Evolutionary conservation across 1,284 basidiomycete genomes (phyloP).

Genomic region (Heterobasidion occidentale): DNA sequence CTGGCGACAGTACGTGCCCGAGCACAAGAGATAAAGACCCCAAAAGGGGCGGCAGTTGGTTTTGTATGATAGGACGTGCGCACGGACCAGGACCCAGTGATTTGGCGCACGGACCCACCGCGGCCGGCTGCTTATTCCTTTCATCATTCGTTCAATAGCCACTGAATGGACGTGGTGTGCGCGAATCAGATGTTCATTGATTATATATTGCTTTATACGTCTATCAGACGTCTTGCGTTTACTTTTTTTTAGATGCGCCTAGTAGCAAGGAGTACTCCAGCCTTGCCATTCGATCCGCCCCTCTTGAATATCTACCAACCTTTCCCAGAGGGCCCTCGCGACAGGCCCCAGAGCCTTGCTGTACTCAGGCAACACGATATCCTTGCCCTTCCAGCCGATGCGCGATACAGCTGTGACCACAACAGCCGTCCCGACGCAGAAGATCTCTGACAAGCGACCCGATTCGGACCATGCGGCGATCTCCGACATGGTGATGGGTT

Average conservation of each 20-base stretch:
- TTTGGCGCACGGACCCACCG: not conserved
- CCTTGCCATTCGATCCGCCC: slow-evolving; percentile 45
- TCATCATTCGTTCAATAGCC: too few species aligned
- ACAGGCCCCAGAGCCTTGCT: slow-evolving; percentile 42
- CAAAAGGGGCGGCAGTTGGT: accelerated
- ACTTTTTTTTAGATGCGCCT: not conserved
- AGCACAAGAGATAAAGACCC: slow-evolving; percentile 69
- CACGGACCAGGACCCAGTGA: not conserved
- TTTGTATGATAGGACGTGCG: slow-evolving; percentile 5
- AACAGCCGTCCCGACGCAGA: slow-evolving; percentile 69
- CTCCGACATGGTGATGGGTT: slow-evolving; percentile 55
- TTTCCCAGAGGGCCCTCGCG: slow-evolving; percentile 44
- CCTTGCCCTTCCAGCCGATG: slow-evolving; percentile 45
- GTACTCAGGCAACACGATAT: slow-evolving; percentile 40
- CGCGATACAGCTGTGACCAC: slow-evolving; percentile 51
- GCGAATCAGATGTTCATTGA: too few species aligned
- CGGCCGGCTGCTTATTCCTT: not conserved
- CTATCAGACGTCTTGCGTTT: not conserved
- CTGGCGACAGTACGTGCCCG: slow-evolving; percentile 88
- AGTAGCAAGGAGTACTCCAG: slow-evolving; percentile 41
- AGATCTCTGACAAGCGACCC: slow-evolving; percentile 58
- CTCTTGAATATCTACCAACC: slow-evolving; percentile 58
- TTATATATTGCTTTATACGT: too few species aligned
- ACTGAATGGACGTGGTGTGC: too few species aligned
- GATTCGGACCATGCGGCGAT: slow-evolving; percentile 37